Evolutionary conservation across 1,284 basidiomycete genomes (phyloP), one percentile per base, ranked within the genome.

Genomic region (Cutaneotrichosporon curvatum): DNA sequence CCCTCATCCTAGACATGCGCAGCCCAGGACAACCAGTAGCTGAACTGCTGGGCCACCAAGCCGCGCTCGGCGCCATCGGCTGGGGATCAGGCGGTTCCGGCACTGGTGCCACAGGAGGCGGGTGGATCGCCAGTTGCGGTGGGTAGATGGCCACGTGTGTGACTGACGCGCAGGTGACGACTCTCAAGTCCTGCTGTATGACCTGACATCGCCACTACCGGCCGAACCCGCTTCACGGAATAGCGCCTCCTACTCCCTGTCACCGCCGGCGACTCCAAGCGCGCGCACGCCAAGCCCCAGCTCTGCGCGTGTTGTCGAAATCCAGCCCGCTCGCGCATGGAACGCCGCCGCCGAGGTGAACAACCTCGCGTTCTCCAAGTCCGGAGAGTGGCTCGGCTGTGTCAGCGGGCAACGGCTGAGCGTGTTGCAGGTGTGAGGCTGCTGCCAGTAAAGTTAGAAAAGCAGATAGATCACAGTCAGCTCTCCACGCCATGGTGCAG

Each of bases 1-100:
- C 94, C 4, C 85, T 94, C 64, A 87, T 96, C 31, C 75, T 96
- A 50, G 91, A 96, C 64, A 94, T 95, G 85, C 80, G 91, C 38
- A 86, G 82, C 68, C 91, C 91, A 0, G 92, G 92, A 0, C 82
- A 87, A 55, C 90, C 92, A 0, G 89, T 95, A 5, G 84, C 91
- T 63, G 90, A 95, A 67, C 75, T 95, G 15, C 79, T 81, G 53
- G 88, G 80, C 10, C 91, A 95, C 66, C 78, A 60, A 36, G 67
- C 59, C 78, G 50, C 66, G 45, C 78, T 95, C 28, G 88, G 89
- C 59, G 84, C 84, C 2, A 79, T 94, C 37, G 85, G 84, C 4
- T 96, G 91, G 91, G 84, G 87, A 32, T 79, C 58, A 11, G 61
- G 84, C 8, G 65, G 65, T 43, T 47, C 48, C 20, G 45, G 54